Percentiles rank a stretch among this genome's conserved stretches.
Evolutionary conservation across 345 rosid genomes (phyloP).

Genomic region (Euclidium syriacum): DNA sequence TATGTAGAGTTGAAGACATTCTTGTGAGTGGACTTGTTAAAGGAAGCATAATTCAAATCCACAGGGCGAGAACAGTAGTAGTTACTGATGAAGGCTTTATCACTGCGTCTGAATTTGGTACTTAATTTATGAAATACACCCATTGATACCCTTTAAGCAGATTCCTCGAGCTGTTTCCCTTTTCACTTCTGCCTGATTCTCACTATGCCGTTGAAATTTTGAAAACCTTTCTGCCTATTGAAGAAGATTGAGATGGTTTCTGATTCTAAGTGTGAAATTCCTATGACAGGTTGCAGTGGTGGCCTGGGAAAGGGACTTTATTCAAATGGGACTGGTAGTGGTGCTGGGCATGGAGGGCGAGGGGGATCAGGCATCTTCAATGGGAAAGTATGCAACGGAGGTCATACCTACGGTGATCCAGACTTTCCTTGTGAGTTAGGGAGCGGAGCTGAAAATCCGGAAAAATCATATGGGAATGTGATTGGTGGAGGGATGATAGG

Average conservation of each 20-base stretch:
- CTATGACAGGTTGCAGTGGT: slow-evolving; percentile 73
- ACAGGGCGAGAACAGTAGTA: slow-evolving; percentile 79
- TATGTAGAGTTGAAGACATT: slow-evolving; percentile 94
- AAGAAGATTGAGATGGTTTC: slow-evolving; percentile 20
- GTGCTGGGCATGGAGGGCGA: slow-evolving; percentile 95
- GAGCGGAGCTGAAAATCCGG: slow-evolving; percentile 88
- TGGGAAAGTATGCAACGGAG: slow-evolving; percentile 76
- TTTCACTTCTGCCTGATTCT: slow-evolving; percentile 8
- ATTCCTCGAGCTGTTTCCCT: slow-evolving; percentile 2
- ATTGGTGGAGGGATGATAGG: slow-evolving; percentile 98
- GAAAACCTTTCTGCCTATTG: background rate
- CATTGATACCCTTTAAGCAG: slow-evolving; percentile 4
- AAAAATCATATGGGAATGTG: slow-evolving; percentile 53
- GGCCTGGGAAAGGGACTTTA: slow-evolving; percentile 86
- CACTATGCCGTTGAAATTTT: background rate
- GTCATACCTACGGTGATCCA: slow-evolving; percentile 74
- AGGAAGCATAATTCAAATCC: slow-evolving; percentile 95
- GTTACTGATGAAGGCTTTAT: slow-evolving; percentile 64
- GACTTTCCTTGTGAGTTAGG: slow-evolving; percentile 96
- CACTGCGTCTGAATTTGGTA: slow-evolving; percentile 87
- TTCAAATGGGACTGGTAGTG: slow-evolving; percentile 89
- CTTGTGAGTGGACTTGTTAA: slow-evolving; percentile 75
- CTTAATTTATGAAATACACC: background rate
- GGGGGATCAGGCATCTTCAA: slow-evolving; percentile 92
- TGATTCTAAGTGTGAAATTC: slow-evolving; percentile 1